Evolutionary conservation across 208 protist genomes (phyloP), one percentile per base, ranked within the genome.

Genomic region (Trypanosoma platydactyli): DNA sequence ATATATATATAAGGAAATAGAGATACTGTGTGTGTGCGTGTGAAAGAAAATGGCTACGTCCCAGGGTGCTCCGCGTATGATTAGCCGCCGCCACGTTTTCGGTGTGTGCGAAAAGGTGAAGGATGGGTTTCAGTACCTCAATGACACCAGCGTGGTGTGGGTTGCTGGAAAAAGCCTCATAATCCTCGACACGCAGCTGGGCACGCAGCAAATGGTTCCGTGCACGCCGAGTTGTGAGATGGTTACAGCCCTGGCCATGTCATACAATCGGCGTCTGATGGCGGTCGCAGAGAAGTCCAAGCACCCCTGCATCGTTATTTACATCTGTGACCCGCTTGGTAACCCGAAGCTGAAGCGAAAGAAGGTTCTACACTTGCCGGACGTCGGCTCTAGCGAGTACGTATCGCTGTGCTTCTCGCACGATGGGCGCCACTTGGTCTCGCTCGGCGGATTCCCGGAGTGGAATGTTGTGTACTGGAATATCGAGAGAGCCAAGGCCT

Each of bases 391-490:
- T 1, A 74, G 57, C 25, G 81, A 96, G 77, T 97, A 93, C 78
- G 76, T 94, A 22, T 97, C 88, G 22, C 51, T 98, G 1, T 79
- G 77, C 44, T 98, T 99, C 76, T 98, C 92, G 0, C 77, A 84
- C 12, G 95, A 99, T 67, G 84, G 86, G 13, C 86, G 87, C 62
- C 68, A 91, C 29, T 78, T 98, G 15, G 76, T 94, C 15, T 77
- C 94, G 0, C 89, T 97, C 13, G 91, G 91, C 50, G 94, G 92
- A 20, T 84, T 79, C 51, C 95, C 97, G 3, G 94, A 98, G 65
- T 98, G 93, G 92, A 95, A 89, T 60, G 59, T 98, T 27, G 78
- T 95, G 27, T 94, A 95, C 77, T 98, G 95, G 94, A 88, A 79
- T 62, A 89, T 97, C 46, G 95, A 98, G 54, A 84, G 89, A 62